Percentiles rank a stretch among this genome's conserved stretches.
Evolutionary conservation across 2,329 filamentous ascomycete genomes (phyloP).

Genomic region (Phyllosticta ampelicida): DNA sequence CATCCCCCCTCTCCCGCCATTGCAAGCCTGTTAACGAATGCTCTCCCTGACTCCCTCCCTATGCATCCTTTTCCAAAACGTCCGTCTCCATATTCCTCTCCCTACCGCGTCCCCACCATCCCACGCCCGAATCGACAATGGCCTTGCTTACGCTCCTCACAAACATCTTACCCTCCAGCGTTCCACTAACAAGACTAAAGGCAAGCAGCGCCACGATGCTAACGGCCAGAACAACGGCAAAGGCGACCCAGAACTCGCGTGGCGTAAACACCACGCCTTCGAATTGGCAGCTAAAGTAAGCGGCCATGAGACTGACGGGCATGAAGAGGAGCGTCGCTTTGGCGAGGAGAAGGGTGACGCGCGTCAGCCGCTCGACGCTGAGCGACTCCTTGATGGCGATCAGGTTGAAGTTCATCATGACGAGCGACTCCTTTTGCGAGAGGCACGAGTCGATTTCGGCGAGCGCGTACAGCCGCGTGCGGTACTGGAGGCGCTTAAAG

Average conservation of each 20-base stretch:
- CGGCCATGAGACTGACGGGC: conserved; percentile 63
- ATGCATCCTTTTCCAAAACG: neutral
- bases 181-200: conserved; percentile 48
- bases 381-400: conserved; percentile 66
- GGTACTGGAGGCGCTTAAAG: conserved; percentile 49
- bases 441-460: conserved; percentile 53
- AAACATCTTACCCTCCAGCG: conserved; percentile 44
- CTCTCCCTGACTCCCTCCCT: neutral
- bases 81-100: neutral
- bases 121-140: conserved; percentile 11
- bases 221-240: conserved; percentile 51
- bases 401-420: conserved; percentile 66
- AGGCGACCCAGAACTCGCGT: conserved; percentile 56
- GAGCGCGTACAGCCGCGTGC: conserved; percentile 49
- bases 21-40: too few relatives aligned
- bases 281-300: conserved; percentile 61
- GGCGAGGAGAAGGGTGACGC: conserved; percentile 60
- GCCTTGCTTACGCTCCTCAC: conserved; percentile 33
- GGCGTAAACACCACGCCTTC: conserved; percentile 49
- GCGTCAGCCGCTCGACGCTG: conserved; percentile 59
- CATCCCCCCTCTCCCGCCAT: neutral
- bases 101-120: conserved; percentile 1
- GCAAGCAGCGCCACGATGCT: conserved; percentile 48
- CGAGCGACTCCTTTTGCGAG: conserved; percentile 59
- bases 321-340: conserved; percentile 68